Base-by-base conservation (phyloP, 768 basidiomycete genomes). In the Termitomyces sp. region DNA sequence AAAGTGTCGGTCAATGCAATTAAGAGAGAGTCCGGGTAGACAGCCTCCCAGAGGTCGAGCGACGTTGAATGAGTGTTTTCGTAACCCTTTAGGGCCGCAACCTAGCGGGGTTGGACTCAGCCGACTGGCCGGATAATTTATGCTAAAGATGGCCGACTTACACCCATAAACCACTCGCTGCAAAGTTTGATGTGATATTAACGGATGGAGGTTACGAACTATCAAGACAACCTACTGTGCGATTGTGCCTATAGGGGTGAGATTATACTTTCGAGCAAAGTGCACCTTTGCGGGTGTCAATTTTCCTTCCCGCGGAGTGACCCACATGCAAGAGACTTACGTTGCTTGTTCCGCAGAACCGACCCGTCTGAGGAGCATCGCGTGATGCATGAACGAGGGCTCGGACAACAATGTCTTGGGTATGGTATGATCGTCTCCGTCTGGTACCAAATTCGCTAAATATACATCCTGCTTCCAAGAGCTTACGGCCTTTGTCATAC, bases 1-100 rank as follows among this genome's bases (percentile, higher is more conserved):
- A 97, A 98, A 0, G 97, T 99, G 72, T 99, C 97, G 15, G 97
- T 97, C 34, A 98, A 75, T 20, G 94, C 93, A 57, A 92, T 82
- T 54, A 88, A 80, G 29, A 84, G 73, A 33, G 74, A 62, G 67
- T 82, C 69, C 5, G 75, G 72, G 64, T 90, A 87, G 42, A 88
- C 85, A 48, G 82, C 72, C 67, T 98, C 91, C 97, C 97, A 99
- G 51, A 92, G 80, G 44, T 87, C 79, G 68, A 98, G 76, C 0
- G 94, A 92, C 12, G 75, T 72, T 0, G 77, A 73, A 68, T 97
- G 93, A 20, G 86, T 86, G 39, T 81, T 71, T 56, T 87, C 82
- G 66, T 98, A 98, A 5, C 95, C 94, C 62, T 80, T 81, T 62
- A 92, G 64, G 1, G 96, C 94, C 5, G 87, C 94, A 48, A 95